Evolutionary conservation across 225 moss, liverwort and hornwort genomes (phyloP), one percentile per base, ranked within the genome.

Genomic region (Straminergon stramineum): DNA sequence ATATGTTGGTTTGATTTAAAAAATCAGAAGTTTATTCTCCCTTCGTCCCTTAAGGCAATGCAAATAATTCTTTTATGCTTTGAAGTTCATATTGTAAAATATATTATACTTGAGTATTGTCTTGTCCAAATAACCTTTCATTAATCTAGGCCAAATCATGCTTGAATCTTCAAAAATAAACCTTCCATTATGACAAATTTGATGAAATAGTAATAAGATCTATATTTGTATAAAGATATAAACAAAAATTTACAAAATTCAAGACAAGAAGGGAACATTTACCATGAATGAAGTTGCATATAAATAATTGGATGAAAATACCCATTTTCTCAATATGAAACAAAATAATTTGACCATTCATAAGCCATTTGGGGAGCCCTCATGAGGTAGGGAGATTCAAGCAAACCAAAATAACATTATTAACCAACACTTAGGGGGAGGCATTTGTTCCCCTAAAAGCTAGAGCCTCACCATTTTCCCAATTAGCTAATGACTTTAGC

Each of bases 1-100:
- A 11, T 68, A 37, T 37, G 2, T 0, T 6, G 2, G 8, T 68
- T 16, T 20, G 32, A 35, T 37, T 67, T 20, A 67, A 39, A 39
- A 23, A 23, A 23, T n/a, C 0, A 70, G 0, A 39, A 17, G 3
- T 70, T n/a, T 14, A 21, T 39, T 24, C 0, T 24, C 13, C 1
- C 39, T 39, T 70, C 2, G 7, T 70, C 4, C 70, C 2, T 70
- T 70, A 7, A 70, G 4, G 39, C 24, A 39, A 70, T 70, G 39
- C 23, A 70, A 39, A 23, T 11, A 39, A 39, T 14, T 24, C 4
- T 24, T 70, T 39, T 70, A 7, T 24, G 0, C 26, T 71, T 26
- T 41, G 9, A 73, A 73, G 27, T 73, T 73, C 4, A 43, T 43
- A 43, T 73, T 15, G 3, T 37, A 0, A 27, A 73, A 43, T 41